Conservation (phyloP, 371 early-diverging fungal species). For the Mucor lusitanicus region DNA sequence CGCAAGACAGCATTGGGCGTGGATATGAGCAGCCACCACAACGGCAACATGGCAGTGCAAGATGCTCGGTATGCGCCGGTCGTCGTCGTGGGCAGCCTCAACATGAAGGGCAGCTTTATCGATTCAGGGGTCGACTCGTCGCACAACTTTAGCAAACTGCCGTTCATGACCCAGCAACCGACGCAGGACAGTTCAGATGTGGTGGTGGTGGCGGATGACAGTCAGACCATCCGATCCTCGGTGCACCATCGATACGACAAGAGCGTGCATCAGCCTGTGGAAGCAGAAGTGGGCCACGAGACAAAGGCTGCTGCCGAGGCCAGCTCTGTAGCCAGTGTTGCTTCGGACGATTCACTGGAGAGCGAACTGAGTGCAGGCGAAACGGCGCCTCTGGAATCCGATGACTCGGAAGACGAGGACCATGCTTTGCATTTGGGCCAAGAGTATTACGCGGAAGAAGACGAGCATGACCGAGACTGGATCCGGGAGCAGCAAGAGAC, state of each 20-base stretch:
- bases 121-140: constrained; percentile 16
- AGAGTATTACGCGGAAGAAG: constrained; percentile 14
- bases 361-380: constrained; percentile 31
- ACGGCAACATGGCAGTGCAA: constrained; percentile 40
- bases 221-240: constrained; percentile 1
- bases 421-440: constrained; percentile 1
- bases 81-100: constrained; percentile 35
- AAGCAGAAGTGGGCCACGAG: neutral
- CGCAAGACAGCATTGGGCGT: constrained; percentile 26
- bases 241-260: constrained; percentile 13
- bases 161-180: neutral
- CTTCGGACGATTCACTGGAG: constrained; percentile 34
- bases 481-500: constrained; percentile 28
- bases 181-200: neutral
- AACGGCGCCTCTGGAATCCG: constrained; percentile 12
- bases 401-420: constrained; percentile 19
- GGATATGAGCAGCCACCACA: constrained; percentile 27
- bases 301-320: neutral
- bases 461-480: constrained; percentile 25
- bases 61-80: constrained; percentile 38
- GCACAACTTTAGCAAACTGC: neutral
- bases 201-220: neutral
- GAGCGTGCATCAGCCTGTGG: constrained; percentile 7
- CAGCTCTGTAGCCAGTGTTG: constrained; percentile 17
- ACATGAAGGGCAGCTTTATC: constrained; percentile 18